phyloP scores from a whole-genome alignment of 805 yeast genomes.

The Metschnikowia noctiluminum region DNA sequence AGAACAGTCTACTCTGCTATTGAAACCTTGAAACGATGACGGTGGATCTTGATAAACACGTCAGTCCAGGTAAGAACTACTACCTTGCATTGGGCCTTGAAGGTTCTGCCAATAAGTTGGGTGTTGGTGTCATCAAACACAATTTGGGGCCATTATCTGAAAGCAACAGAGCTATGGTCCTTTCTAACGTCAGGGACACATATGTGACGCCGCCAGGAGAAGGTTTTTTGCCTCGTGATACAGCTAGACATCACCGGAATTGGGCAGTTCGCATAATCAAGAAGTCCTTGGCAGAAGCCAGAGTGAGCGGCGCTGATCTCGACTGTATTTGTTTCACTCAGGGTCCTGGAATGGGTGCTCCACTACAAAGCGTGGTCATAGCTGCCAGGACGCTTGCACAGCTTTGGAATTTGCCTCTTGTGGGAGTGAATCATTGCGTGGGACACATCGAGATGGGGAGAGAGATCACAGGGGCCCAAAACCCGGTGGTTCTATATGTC shows the following conservation, averaged over 20 bases:
- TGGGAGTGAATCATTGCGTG: constrained; percentile 95
- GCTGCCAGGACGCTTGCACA: constrained; percentile 85
- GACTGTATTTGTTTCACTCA: constrained; percentile 91
- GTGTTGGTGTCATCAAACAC: constrained; percentile 88
- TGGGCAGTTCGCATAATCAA: constrained; percentile 85
- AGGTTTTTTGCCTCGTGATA: constrained; percentile 94
- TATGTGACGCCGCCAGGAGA: constrained; percentile 97
- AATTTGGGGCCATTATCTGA: constrained; percentile 53
- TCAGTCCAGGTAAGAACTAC: constrained; percentile 41
- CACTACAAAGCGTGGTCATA: constrained; percentile 85
- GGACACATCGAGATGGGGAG: constrained; percentile 99
- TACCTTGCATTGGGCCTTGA: constrained; percentile 87
- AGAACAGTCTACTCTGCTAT: too few species aligned
- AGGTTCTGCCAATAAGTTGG: constrained; percentile 96
- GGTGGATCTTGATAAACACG: constrained; percentile 45
- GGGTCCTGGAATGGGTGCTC: constrained; percentile 99
- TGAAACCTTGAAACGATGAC: not conserved
- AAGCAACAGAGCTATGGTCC: constrained; percentile 64
- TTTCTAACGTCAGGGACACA: constrained; percentile 92
- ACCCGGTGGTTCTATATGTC: constrained; percentile 95
- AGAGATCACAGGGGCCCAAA: constrained; percentile 95
- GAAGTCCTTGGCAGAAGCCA: constrained; percentile 61
- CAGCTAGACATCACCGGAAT: constrained; percentile 93
- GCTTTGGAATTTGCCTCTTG: constrained; percentile 77
- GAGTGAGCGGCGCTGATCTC: constrained; percentile 46